Conservation (phyloP, 1,284 basidiomycete species). For the Ustilago trichophora region DNA sequence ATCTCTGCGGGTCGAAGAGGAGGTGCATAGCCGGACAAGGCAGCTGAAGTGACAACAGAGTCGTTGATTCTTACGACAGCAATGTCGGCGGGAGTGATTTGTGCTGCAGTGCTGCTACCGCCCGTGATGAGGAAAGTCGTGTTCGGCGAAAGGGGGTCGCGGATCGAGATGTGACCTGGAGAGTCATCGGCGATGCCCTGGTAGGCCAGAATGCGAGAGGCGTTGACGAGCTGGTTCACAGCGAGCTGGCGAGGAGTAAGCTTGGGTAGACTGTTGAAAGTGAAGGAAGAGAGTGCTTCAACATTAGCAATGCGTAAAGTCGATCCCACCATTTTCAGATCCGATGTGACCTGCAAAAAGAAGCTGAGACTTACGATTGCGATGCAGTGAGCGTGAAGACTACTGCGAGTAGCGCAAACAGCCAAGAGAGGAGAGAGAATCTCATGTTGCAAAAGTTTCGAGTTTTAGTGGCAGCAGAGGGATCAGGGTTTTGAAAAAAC, state of each 20-base stretch:
- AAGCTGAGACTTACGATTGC: conserved; percentile 13
- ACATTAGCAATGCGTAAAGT: too few species aligned
- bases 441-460: too few species aligned
- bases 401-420: neutral
- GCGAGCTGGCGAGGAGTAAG: conserved; percentile 43
- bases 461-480: too few species aligned
- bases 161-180: conserved; percentile 36
- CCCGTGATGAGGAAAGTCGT: conserved; percentile 33
- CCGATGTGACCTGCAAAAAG: too few species aligned
- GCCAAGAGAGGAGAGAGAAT: too few species aligned
- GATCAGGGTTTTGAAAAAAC: too few species aligned
- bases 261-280: conserved; percentile 10
- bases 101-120: conserved; percentile 12
- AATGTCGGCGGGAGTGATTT: conserved; percentile 39
- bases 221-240: conserved; percentile 44
- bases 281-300: too few species aligned
- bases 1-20: conserved; percentile 22
- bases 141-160: conserved; percentile 32
- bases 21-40: conserved; percentile 22
- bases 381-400: neutral
- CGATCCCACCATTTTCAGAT: too few species aligned
- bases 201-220: conserved; percentile 39
- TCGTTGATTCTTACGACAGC: conserved; percentile 42
- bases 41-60: conserved; percentile 29
- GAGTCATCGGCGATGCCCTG: conserved; percentile 39